Base-by-base conservation (phyloP, 768 basidiomycete genomes). In the Panaeolus papilionaceus region DNA sequence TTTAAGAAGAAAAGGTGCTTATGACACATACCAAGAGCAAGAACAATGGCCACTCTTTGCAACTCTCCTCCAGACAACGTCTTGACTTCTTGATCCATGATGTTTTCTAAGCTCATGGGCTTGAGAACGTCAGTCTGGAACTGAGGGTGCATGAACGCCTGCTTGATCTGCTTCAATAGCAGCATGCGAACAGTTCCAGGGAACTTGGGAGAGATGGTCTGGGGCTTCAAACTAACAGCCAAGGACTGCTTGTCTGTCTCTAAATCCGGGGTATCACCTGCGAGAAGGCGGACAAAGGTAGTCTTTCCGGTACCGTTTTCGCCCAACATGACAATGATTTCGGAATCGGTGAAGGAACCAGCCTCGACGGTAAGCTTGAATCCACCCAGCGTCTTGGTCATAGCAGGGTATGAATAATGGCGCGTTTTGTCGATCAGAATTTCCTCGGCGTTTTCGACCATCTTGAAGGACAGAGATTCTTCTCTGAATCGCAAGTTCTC, bases 271-370 rank as follows among this genome's bases (percentile, higher is more conserved):
- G 85, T 89, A 72, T 98, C 96, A 44, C 98, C 98, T 0, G 96
- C 95, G 63, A 99, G 86, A 65, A 99, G 82, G 69, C 96, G 93
- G 66, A 99, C 95, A 77, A 99, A 95, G 0, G 98, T 99, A 51
- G 98, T 98, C 85, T 99, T 99, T 44, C 98, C 96, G 2, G 95
- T 99, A 62, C 98, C 98, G 79, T 99, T 99, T 86, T 99, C 98
- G 69, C 98, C 98, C 39, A 99, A 84, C 91, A 99, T 94, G 78
- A 99, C 98, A 73, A 99, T 95, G 78, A 99, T 99, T 78, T 99
- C 98, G 2, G 96, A 98, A 76, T 99, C 96, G n/a, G 97, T 96
- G 82, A 99, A 99, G 39, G 87, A 87, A 28, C 98, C 98, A 0
- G 79, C 82, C 73, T 97, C 88, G 64, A 99, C 94, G 62, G 95